Evolutionary conservation across 2,329 filamentous ascomycete species (phyloP).

Genomic region (Dothidotthia symphoricarpi): DNA sequence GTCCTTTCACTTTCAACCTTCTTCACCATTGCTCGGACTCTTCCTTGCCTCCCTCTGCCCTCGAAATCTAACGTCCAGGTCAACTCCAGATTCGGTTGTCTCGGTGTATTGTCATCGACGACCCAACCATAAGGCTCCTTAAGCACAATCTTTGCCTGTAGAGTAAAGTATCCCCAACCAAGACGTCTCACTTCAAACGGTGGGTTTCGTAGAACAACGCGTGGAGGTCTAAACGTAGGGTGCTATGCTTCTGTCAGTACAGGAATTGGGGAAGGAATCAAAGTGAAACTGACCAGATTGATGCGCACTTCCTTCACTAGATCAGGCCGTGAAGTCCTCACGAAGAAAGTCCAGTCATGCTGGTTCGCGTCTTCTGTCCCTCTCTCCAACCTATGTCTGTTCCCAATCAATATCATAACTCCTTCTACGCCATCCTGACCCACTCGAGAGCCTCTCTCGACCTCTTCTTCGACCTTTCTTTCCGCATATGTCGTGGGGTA

Average conservation of each 20-base stretch:
- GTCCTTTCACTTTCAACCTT: conserved; percentile 23
- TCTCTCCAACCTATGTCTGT: conserved; percentile 39
- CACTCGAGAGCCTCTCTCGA: conserved; percentile 20
- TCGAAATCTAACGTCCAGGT: conserved; percentile 47
- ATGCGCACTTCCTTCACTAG: conserved; percentile 48
- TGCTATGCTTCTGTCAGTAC: conserved; percentile 29
- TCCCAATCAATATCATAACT: conserved; percentile 48
- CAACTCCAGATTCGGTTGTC: conserved; percentile 37
- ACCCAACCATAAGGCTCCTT: conserved; percentile 48
- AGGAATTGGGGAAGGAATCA: not conserved
- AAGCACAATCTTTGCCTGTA: conserved; percentile 43
- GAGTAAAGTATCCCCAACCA: conserved; percentile 47
- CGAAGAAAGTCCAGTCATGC: conserved; percentile 51
- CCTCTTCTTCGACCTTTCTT: conserved; percentile 38
- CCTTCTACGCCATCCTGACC: conserved; percentile 37
- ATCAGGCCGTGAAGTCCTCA: conserved; percentile 45
- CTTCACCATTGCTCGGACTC: conserved; percentile 44
- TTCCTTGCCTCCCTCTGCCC: conserved; percentile 42
- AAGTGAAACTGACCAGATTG: conserved; percentile 19
- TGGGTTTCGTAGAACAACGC: conserved; percentile 33
- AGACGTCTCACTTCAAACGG: conserved; percentile 45
- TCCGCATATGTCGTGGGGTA: conserved; percentile 42
- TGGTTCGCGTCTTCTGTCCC: conserved; percentile 29
- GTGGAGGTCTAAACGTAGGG: conserved; percentile 44
- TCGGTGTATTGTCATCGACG: conserved; percentile 37